Evolutionary conservation across 78 protist species (phyloP).

Genomic region (Polysphondylium violaceum): DNA sequence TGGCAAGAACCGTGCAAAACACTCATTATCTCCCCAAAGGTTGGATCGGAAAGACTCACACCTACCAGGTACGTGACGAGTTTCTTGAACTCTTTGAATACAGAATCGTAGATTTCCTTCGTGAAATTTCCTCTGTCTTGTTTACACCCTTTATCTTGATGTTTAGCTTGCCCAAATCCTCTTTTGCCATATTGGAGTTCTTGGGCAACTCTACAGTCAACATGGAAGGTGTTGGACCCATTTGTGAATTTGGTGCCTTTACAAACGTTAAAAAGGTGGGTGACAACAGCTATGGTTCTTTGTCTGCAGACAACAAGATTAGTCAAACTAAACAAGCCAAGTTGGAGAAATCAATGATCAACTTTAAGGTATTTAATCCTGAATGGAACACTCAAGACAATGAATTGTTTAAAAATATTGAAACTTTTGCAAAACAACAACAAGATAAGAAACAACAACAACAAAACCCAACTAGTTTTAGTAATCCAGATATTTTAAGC

Average conservation of each 20-base stretch:
- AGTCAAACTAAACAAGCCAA: constrained; percentile 70
- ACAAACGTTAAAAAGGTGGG: constrained; percentile 54
- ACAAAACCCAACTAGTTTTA: constrained; percentile 1
- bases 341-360: constrained; percentile 84
- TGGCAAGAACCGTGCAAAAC: constrained; percentile 74
- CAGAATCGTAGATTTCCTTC: constrained; percentile 52
- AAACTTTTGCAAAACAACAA: constrained; percentile 7
- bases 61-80: constrained; percentile 56
- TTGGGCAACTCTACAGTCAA: constrained; percentile 65
- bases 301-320: background rate
- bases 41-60: constrained; percentile 82
- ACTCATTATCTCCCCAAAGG: constrained; percentile 82
- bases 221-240: constrained; percentile 80
- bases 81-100: constrained; percentile 80
- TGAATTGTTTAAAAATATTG: constrained; percentile 23
- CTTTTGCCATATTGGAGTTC: constrained; percentile 71
- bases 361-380: constrained; percentile 70
- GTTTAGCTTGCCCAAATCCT: constrained; percentile 67
- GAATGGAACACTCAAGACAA: constrained; percentile 49
- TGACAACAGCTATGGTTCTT: constrained; percentile 3
- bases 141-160: constrained; percentile 85
- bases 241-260: constrained; percentile 82
- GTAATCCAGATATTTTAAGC: no score
- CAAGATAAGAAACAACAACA: constrained; percentile 3
- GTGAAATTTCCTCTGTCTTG: constrained; percentile 78